A percentile compares a stretch with the other conserved stretches of the same genome.
These are phyloP conservation scores for Fusarium kyushuense DNA, from an alignment of 2,329 filamentous ascomycete species.

Conservation along the genomic window DNA sequence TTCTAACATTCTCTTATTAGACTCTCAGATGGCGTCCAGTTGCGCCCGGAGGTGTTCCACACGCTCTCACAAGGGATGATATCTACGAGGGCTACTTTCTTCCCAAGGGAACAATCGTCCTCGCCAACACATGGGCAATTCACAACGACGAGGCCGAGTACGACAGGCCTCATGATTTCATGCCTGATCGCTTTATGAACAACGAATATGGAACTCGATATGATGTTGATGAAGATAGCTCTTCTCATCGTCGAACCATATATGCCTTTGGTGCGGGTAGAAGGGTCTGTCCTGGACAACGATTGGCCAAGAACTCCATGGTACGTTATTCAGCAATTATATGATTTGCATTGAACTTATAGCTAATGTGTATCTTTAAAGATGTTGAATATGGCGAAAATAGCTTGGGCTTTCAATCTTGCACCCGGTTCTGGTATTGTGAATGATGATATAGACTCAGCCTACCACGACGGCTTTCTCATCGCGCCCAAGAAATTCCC, in stretches of 20 bases:
- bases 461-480: conserved; percentile 8
- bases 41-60: conserved; percentile 59
- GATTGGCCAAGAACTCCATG: conserved; percentile 13
- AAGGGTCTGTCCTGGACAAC: background rate
- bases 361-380: too few relatives aligned
- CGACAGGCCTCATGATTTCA: background rate
- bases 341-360: too few relatives aligned
- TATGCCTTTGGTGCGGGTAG: conserved; percentile 14
- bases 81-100: conserved; percentile 62
- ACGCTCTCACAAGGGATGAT: conserved; percentile 62
- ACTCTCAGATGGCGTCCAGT: conserved; percentile 56
- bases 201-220: conserved; percentile 6
- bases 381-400: conserved; percentile 3
- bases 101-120: conserved; percentile 60
- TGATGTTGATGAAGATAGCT: background rate
- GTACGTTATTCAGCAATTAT: background rate
- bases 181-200: conserved; percentile 2
- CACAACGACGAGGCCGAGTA: conserved; percentile 8
- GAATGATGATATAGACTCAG: conserved; percentile 3
- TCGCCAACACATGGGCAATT: conserved; percentile 50
- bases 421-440: background rate
- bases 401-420: conserved; percentile 7
- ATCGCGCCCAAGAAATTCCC: conserved; percentile 11
- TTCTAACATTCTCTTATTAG: conserved; percentile 7
- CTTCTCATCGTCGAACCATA: background rate